A percentile compares a stretch with the other conserved stretches of the same genome.
Evolutionary conservation across 2,329 filamentous ascomycete species (phyloP).

Genomic region (Phialemoniopsis sp.): DNA sequence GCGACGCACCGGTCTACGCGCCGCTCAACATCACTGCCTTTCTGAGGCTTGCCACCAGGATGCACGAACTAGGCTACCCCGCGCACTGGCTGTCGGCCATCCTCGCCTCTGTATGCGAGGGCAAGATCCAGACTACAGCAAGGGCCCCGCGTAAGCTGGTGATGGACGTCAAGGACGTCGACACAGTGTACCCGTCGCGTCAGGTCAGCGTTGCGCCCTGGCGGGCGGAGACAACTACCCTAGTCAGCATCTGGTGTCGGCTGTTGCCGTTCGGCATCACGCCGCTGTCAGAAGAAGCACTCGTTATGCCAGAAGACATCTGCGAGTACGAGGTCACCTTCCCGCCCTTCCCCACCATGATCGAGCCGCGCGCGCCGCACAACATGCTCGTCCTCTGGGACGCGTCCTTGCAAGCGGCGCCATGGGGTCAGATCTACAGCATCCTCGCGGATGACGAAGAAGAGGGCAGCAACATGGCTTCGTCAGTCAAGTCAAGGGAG

Average conservation of each 20-base stretch:
- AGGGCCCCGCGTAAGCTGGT: slow-evolving; percentile 12
- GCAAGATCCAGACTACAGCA: slow-evolving; percentile 12
- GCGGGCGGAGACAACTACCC: slow-evolving; percentile 13
- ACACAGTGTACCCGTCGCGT: slow-evolving; percentile 1
- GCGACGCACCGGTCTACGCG: slow-evolving; percentile 11
- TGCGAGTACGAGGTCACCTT: slow-evolving; percentile 6
- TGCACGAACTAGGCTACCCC: slow-evolving; percentile 17
- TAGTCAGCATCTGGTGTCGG: slow-evolving; percentile 12
- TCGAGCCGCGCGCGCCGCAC: slow-evolving; percentile 5
- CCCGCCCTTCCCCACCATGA: not conserved
- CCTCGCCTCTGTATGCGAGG: slow-evolving; percentile 9
- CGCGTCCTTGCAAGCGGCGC: too few species aligned
- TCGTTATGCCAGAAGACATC: slow-evolving; percentile 2
- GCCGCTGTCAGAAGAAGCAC: too few species aligned
- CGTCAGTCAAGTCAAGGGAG: not conserved
- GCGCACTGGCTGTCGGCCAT: slow-evolving; percentile 18
- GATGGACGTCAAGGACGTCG: slow-evolving; percentile 2
- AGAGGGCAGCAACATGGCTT: not conserved
- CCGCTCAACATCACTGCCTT: slow-evolving; percentile 17
- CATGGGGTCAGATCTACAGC: too few species aligned
- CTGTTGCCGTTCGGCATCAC: slow-evolving; percentile 16
- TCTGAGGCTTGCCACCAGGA: slow-evolving; percentile 11
- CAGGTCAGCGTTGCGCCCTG: slow-evolving; percentile 10
- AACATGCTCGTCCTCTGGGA: slow-evolving; percentile 8
- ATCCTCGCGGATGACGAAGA: not conserved